Conservation (phyloP, 139 green algal species). For the Astrephomene gubernaculifera region DNA sequence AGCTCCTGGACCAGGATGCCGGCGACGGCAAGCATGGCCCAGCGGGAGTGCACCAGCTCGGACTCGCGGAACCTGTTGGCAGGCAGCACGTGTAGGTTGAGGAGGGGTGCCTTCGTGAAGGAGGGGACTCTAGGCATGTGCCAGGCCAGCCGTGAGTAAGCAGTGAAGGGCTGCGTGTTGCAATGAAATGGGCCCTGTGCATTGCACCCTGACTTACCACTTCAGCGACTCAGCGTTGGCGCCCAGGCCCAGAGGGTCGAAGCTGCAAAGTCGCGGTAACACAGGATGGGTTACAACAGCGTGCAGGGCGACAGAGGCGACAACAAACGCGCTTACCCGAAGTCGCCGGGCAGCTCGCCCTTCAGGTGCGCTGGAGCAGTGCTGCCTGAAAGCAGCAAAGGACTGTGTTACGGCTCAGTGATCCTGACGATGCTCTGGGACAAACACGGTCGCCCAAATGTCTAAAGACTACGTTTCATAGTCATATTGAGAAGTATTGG, state of each 20-base stretch:
- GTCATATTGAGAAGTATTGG: too few relatives aligned
- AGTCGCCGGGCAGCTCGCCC: constrained; percentile 58
- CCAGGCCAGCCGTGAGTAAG: too few relatives aligned
- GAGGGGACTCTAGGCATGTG: too few relatives aligned
- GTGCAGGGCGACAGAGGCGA: too few relatives aligned
- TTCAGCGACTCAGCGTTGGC: constrained; percentile 66
- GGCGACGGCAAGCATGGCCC: constrained; percentile 92
- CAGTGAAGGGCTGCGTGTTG: too few relatives aligned
- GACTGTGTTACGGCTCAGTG: too few relatives aligned
- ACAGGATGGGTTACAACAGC: background rate
- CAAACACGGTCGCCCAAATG: too few relatives aligned
- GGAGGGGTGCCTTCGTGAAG: too few relatives aligned
- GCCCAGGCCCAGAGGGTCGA: constrained; percentile 83
- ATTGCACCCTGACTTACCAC: constrained; percentile 48
- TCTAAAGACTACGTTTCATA: too few relatives aligned
- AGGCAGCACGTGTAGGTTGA: too few relatives aligned
- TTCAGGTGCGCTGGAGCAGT: constrained; percentile 66
- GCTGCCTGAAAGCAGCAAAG: constrained; percentile 33
- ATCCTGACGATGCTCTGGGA: background rate
- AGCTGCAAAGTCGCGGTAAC: constrained; percentile 50
- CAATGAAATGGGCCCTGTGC: too few relatives aligned
- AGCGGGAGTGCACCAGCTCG: constrained; percentile 85
- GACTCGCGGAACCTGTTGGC: constrained; percentile 60
- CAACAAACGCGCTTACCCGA: constrained; percentile 8
- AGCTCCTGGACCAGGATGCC: constrained; percentile 89